These are phyloP conservation scores for Dioscorea dumetorum DNA, from an alignment of 106 monocot genomes.

Conservation along the genomic window DNA sequence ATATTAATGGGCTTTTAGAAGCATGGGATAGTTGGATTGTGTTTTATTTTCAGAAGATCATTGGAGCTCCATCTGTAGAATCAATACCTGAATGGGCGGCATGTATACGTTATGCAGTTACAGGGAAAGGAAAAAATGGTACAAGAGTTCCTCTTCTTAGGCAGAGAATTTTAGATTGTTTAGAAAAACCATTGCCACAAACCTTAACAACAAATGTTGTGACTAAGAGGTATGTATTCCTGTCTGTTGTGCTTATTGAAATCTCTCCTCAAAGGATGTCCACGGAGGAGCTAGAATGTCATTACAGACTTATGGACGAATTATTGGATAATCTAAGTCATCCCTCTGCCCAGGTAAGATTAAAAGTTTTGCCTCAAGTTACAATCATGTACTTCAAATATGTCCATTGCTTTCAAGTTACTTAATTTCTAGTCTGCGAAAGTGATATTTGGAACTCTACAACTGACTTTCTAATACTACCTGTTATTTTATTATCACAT, in stretches of 20 bases:
- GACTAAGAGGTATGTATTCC: conserved; percentile 77
- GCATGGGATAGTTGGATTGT: conserved; percentile 82
- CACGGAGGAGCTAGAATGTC: conserved; percentile 50
- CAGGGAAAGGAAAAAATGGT: conserved; percentile 94
- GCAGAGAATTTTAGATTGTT: conserved; percentile 72
- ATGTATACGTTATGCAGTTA: conserved; percentile 92
- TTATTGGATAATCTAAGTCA: conserved; percentile 79
- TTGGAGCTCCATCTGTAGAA: conserved; percentile 69
- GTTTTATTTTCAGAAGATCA: conserved; percentile 62
- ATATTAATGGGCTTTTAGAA: conserved; percentile 52
- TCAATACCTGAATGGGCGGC: conserved; percentile 96
- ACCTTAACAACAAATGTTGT: conserved; percentile 61
- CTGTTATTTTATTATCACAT: too few relatives aligned
- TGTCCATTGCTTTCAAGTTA: too few relatives aligned
- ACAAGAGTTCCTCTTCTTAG: conserved; percentile 58
- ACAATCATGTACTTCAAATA: too few relatives aligned
- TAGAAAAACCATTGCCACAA: conserved; percentile 49
- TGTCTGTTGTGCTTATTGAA: conserved; percentile 71
- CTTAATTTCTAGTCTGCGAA: too few relatives aligned
- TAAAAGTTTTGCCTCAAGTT: background rate
- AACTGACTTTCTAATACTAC: too few relatives aligned
- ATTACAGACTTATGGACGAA: conserved; percentile 59
- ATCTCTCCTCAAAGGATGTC: conserved; percentile 73
- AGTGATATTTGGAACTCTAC: too few relatives aligned
- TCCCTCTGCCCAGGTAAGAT: conserved; percentile 92